These are phyloP conservation scores for Scenedesmus sp. DNA, from an alignment of 163 green algal species.

Conservation along the genomic window DNA sequence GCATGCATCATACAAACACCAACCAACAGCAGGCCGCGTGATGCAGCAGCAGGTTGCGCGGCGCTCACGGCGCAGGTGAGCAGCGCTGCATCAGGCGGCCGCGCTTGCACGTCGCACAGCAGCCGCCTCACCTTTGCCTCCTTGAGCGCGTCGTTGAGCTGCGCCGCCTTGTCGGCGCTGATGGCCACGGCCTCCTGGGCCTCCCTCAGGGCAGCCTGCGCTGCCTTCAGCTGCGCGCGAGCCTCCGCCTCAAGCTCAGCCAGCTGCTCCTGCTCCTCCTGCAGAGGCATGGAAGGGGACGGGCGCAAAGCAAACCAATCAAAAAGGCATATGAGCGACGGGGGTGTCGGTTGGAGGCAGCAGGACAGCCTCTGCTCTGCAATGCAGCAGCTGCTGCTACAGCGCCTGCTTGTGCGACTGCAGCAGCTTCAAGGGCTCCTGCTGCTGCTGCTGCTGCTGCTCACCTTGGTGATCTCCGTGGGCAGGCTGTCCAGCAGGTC, in stretches of 20 bases:
- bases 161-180: slow-evolving; percentile 55
- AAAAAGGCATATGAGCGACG: no score
- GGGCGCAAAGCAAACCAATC: no score
- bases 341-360: no score
- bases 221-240: slow-evolving; percentile 57
- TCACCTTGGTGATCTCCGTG: slow-evolving; percentile 61
- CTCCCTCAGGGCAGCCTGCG: slow-evolving; percentile 48
- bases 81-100: no score
- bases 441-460: background rate
- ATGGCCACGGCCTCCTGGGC: slow-evolving; percentile 50
- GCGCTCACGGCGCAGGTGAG: no score
- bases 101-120: background rate
- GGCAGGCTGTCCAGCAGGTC: slow-evolving; percentile 66
- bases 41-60: no score
- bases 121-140: slow-evolving; percentile 57
- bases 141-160: slow-evolving; percentile 58
- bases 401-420: background rate
- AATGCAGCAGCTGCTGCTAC: slow-evolving; percentile 52
- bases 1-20: no score
- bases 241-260: slow-evolving; percentile 55
- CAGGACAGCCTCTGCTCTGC: no score
- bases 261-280: slow-evolving; percentile 65
- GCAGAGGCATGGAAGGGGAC: no score
- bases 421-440: background rate
- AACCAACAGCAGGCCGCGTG: no score